Evolutionary conservation across 352 stramenopile species (phyloP).

Genomic region (Globisporangium viniferum): DNA sequence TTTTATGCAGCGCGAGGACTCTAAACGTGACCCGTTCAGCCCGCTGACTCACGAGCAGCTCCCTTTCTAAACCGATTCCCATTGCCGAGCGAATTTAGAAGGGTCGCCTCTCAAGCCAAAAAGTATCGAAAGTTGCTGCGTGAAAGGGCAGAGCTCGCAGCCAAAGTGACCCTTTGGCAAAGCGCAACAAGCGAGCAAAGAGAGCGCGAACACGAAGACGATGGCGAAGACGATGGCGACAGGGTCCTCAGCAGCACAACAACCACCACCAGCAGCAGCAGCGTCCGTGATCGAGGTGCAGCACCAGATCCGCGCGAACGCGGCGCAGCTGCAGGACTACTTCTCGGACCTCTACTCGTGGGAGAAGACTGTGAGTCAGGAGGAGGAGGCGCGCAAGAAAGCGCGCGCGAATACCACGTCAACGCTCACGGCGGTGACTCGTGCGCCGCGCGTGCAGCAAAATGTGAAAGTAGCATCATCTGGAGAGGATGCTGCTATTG

Average conservation of each 20-base stretch:
- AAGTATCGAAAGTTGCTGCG: slow-evolving; percentile 2
- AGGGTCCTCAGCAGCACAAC: not conserved
- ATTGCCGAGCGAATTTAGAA: not conserved
- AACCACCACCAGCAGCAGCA: not conserved
- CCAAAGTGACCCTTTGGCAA: not conserved
- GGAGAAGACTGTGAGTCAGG: slow-evolving; percentile 67
- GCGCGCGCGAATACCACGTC: slow-evolving; percentile 3
- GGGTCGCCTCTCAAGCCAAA: not conserved
- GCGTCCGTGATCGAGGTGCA: slow-evolving; percentile 58
- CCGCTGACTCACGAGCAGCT: not conserved
- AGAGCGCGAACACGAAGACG: not conserved
- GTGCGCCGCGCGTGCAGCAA: slow-evolving; percentile 21
- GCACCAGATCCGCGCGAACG: slow-evolving; percentile 81
- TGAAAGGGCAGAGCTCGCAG: not conserved
- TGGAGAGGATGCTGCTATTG: not conserved
- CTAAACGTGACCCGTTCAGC: not conserved
- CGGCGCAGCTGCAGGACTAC: slow-evolving; percentile 74
- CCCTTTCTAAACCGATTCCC: not conserved
- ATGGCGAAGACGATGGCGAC: slow-evolving; percentile 1
- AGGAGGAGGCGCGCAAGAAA: slow-evolving; percentile 42
- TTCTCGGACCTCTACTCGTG: slow-evolving; percentile 74
- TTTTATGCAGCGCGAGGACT: not conserved
- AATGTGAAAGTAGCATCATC: not conserved
- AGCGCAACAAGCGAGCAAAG: not conserved
- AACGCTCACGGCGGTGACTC: not conserved